A percentile compares a stretch with the other conserved stretches of the same genome.
Evolutionary conservation across 331 rosid species (phyloP).

Genomic region (Malus hybrid): DNA sequence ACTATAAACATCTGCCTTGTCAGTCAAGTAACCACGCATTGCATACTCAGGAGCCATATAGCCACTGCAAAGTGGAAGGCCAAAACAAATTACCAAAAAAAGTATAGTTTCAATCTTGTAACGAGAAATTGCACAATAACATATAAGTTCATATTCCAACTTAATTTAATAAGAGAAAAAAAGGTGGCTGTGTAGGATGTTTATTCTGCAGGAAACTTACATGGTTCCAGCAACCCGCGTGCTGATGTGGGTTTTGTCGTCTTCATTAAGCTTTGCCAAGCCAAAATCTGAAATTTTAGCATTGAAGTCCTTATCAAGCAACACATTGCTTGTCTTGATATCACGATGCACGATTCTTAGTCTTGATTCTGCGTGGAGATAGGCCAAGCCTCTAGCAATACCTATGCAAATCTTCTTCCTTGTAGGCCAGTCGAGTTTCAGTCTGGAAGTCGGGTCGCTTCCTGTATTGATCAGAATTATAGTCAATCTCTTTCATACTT

Average conservation of each 20-base stretch:
- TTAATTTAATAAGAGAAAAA: neutral
- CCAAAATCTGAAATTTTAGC: slow-evolving; percentile 96
- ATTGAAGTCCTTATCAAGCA: slow-evolving; percentile 74
- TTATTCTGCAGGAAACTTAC: slow-evolving; percentile 38
- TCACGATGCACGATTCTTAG: slow-evolving; percentile 86
- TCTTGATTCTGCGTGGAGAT: slow-evolving; percentile 81
- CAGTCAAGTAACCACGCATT: slow-evolving; percentile 86
- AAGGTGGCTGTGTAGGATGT: neutral
- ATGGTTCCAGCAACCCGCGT: slow-evolving; percentile 89
- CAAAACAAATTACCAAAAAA: neutral
- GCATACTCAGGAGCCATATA: slow-evolving; percentile 99
- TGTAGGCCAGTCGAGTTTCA: slow-evolving; percentile 66
- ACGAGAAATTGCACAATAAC: neutral
- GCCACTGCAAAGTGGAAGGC: slow-evolving; percentile 42
- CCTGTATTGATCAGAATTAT: slow-evolving; percentile 31
- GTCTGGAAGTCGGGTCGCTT: slow-evolving; percentile 37
- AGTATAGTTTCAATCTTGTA: neutral
- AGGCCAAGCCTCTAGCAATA: slow-evolving; percentile 85
- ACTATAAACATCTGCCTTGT: slow-evolving; percentile 87
- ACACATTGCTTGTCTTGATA: slow-evolving; percentile 91
- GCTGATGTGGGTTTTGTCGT: slow-evolving; percentile 80
- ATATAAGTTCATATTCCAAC: neutral
- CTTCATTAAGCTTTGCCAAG: slow-evolving; percentile 89
- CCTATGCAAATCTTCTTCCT: slow-evolving; percentile 87
- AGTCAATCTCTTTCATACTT: neutral